A percentile compares a stretch with the other conserved stretches of the same genome.
phyloP scores from a whole-genome alignment of 169 alveolate genomes.

The Cryptosporidium sp. region DNA sequence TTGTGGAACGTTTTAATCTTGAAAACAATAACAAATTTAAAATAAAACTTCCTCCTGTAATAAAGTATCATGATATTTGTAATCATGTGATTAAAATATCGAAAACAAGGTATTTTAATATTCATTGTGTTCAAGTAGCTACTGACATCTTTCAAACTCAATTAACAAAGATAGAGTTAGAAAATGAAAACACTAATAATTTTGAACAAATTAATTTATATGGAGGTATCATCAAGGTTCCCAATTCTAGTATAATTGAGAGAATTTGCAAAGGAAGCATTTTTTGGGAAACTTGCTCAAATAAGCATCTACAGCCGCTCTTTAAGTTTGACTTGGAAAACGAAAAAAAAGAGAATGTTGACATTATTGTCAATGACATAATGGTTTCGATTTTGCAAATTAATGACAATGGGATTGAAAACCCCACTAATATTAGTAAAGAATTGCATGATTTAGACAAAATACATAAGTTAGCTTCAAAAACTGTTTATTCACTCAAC shows the following conservation, averaged over 20 bases:
- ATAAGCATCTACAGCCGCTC: background rate
- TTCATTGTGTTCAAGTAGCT: slow-evolving; percentile 39
- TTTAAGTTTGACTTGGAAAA: slow-evolving; percentile 44
- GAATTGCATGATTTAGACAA: background rate
- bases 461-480: slow-evolving; percentile 29
- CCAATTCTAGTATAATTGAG: slow-evolving; percentile 16
- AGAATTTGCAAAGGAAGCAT: slow-evolving; percentile 61
- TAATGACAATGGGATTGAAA: background rate
- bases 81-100: slow-evolving; percentile 23
- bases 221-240: slow-evolving; percentile 9
- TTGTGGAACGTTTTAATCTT: background rate
- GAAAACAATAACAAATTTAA: slow-evolving; percentile 5
- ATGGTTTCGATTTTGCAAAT: slow-evolving; percentile 55
- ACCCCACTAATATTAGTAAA: background rate
- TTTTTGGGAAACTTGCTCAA: slow-evolving; percentile 75
- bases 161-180: slow-evolving; percentile 1
- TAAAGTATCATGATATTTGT: slow-evolving; percentile 51
- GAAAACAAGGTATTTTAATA: slow-evolving; percentile 59
- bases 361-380: slow-evolving; percentile 50
- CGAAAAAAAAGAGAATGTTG: slow-evolving; percentile 15
- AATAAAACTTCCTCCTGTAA: slow-evolving; percentile 29
- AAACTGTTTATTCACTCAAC: slow-evolving; percentile 18
- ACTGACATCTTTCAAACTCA: slow-evolving; percentile 56
- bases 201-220: slow-evolving; percentile 11
- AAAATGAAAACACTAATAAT: background rate